Percentiles rank a stretch among this genome's conserved stretches.
Conservation (phyloP, 2,329 filamentous ascomycete genomes). For the Cercospora sp. region DNA sequence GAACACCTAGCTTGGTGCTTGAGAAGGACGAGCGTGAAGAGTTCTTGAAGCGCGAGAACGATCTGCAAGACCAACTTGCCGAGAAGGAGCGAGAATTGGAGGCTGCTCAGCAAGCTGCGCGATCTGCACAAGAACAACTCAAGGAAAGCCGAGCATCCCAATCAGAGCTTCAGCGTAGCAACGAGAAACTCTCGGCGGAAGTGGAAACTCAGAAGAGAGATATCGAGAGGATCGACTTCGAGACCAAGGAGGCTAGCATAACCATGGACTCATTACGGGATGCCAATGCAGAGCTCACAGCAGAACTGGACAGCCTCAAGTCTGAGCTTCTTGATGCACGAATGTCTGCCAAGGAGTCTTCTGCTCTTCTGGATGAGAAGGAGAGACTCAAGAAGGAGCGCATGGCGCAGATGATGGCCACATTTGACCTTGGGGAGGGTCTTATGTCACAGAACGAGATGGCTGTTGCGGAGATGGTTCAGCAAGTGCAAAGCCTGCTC, state of each 20-base stretch:
- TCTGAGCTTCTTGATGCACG: constrained; percentile 93
- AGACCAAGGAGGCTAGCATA: constrained; percentile 94
- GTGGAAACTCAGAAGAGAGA: constrained; percentile 96
- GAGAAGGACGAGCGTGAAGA: constrained; percentile 98
- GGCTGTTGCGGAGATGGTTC: constrained; percentile 78
- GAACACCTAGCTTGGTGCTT: constrained; percentile 81
- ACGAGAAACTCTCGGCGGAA: constrained; percentile 80
- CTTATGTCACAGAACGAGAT: constrained; percentile 93
- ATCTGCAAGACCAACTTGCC: constrained; percentile 92
- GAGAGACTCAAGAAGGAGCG: constrained; percentile 98
- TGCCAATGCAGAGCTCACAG: constrained; percentile 87
- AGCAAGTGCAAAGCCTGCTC: constrained; percentile 76
- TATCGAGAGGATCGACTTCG: constrained; percentile 89
- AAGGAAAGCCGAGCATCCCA: constrained; percentile 82
- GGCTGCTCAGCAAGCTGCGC: constrained; percentile 74
- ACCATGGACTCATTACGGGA: constrained; percentile 98
- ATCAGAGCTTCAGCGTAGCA: constrained; percentile 79
- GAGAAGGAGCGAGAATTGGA: constrained; percentile 85
- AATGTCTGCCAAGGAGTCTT: constrained; percentile 94
- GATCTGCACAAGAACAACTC: constrained; percentile 84
- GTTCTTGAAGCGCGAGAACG: constrained; percentile 91
- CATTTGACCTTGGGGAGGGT: constrained; percentile 89
- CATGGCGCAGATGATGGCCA: constrained; percentile 99
- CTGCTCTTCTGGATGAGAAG: constrained; percentile 88
- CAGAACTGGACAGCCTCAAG: constrained; percentile 91